phyloP scores from a whole-genome alignment of 352 stramenopile genomes.

The Globisporangium irregulare region DNA sequence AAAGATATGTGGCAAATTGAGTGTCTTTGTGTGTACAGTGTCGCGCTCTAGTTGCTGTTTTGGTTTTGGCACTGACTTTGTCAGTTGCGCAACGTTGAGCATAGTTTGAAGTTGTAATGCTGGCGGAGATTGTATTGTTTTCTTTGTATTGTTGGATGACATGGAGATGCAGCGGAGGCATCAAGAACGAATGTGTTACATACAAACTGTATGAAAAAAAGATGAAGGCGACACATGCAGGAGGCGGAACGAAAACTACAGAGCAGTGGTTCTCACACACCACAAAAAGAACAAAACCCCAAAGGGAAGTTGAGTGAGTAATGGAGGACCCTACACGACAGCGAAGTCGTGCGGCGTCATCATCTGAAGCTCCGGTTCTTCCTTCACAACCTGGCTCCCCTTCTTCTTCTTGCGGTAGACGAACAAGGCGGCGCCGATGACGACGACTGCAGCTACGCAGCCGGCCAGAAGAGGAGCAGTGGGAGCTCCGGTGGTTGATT shows the following conservation, averaged over 20 bases:
- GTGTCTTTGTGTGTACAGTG: too few relatives aligned
- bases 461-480: neutral
- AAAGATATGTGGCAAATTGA: too few relatives aligned
- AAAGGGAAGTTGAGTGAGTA: neutral
- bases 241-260: neutral
- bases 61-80: too few relatives aligned
- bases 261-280: neutral
- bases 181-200: neutral
- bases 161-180: neutral
- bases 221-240: neutral
- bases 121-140: neutral
- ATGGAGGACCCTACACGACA: neutral
- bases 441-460: neutral
- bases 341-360: neutral
- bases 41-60: too few relatives aligned
- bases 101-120: neutral
- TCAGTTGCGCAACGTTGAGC: too few relatives aligned
- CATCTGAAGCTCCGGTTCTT: slow-evolving; percentile 1
- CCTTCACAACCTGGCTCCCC: neutral
- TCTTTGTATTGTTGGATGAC: neutral
- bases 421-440: slow-evolving; percentile 2
- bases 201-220: neutral
- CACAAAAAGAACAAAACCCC: neutral
- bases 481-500: neutral
- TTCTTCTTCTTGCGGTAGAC: slow-evolving; percentile 6